Evolutionary conservation across 139 green algal genomes (phyloP).

Genomic region (Coelastrella sp.): DNA sequence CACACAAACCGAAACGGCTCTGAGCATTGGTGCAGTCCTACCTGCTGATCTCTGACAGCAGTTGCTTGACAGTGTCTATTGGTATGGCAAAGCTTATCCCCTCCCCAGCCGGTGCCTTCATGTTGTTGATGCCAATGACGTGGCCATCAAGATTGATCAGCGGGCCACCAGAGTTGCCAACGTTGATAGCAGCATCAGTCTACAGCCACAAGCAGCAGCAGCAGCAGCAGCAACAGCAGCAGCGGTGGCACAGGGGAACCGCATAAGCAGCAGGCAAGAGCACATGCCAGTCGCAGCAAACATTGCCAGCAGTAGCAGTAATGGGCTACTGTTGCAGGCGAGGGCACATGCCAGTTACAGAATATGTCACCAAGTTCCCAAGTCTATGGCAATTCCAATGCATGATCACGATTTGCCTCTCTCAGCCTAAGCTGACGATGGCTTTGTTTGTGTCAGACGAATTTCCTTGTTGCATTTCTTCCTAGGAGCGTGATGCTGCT

Average conservation of each 20-base stretch:
- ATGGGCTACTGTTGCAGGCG: not conserved
- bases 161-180: conserved; percentile 58
- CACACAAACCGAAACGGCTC: too few relatives aligned
- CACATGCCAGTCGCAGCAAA: too few relatives aligned
- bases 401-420: too few relatives aligned
- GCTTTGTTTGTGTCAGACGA: too few relatives aligned
- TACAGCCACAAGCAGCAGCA: not conserved
- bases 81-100: conserved; percentile 85
- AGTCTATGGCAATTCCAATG: too few relatives aligned
- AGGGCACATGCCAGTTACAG: not conserved
- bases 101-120: conserved; percentile 77
- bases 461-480: too few relatives aligned
- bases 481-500: not conserved
- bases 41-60: conserved; percentile 63
- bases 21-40: not conserved
- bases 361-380: too few relatives aligned
- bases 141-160: conserved; percentile 82
- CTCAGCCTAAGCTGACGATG: too few relatives aligned
- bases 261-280: not conserved
- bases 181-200: conserved; percentile 66
- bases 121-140: conserved; percentile 68
- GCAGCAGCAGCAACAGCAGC: conserved; percentile 25
- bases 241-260: not conserved
- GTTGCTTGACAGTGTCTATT: conserved; percentile 71
- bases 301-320: not conserved